A percentile compares a stretch with the other conserved stretches of the same genome.
These are phyloP conservation scores for Sorghum bicolor DNA, from an alignment of 176 grass and related monocot genomes.

Conservation along the genomic window Sorghum_bicolor_NCBIv3 NC_012871.2:71671501-71672000, in stretches of 20 bases:
- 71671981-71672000: not conserved
- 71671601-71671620: not conserved
- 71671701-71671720: not conserved
- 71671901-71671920: not conserved
- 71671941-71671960: not conserved
- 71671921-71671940: not conserved
- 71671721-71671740: not conserved
- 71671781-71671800: not conserved
- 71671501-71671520: not conserved
- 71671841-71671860: not conserved
- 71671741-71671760: not conserved
- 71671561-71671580: not conserved
- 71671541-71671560: not conserved
- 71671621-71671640: not conserved
- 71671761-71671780: not conserved
- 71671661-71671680: not conserved
- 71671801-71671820: not conserved
- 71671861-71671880: slow-evolving; percentile 2
- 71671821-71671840: not conserved
- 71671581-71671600: not conserved
- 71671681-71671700: not conserved
- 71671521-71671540: not conserved
- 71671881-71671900: not conserved
- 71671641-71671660: not conserved
- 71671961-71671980: not conserved